phyloP scores from a whole-genome alignment of 2,329 filamentous ascomycete species.

The Fusarium fracticaudum region DNA sequence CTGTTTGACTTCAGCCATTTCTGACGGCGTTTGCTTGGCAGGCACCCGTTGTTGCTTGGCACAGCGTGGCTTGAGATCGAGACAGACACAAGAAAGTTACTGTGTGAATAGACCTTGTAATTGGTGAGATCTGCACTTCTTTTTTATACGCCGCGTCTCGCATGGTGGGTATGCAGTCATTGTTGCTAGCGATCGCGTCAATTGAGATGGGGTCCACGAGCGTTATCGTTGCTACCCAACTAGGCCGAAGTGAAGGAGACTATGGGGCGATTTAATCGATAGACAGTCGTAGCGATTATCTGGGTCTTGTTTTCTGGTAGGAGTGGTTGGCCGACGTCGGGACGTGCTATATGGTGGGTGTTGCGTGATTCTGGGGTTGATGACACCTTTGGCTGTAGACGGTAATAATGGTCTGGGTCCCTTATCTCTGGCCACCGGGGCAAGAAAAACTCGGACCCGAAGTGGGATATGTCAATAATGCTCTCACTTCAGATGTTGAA shows the following conservation, averaged over 20 bases:
- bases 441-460: not conserved
- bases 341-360: not conserved
- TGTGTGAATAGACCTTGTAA: accelerated
- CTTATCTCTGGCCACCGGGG: not conserved
- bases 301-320: not conserved
- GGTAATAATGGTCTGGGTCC: not conserved
- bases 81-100: not conserved
- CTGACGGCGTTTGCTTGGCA: not conserved
- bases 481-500: accelerated
- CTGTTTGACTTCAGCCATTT: conserved; percentile 9
- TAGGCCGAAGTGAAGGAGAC: not conserved
- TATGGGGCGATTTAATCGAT: not conserved
- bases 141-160: not conserved
- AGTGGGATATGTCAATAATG: not conserved
- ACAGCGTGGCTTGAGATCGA: not conserved
- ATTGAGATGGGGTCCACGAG: not conserved
- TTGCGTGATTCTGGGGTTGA: conserved; percentile 19
- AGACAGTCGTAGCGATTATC: not conserved
- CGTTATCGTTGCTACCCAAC: not conserved
- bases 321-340: conserved; percentile 1
- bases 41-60: not conserved
- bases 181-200: conserved; percentile 35
- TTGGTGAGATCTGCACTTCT: not conserved
- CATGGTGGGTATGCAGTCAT: conserved; percentile 26
- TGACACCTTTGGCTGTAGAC: conserved; percentile 1